Percentiles rank a stretch among this genome's conserved stretches.
phyloP scores from a whole-genome alignment of 1,284 basidiomycete genomes.

The Clitocybe nebularis region DNA sequence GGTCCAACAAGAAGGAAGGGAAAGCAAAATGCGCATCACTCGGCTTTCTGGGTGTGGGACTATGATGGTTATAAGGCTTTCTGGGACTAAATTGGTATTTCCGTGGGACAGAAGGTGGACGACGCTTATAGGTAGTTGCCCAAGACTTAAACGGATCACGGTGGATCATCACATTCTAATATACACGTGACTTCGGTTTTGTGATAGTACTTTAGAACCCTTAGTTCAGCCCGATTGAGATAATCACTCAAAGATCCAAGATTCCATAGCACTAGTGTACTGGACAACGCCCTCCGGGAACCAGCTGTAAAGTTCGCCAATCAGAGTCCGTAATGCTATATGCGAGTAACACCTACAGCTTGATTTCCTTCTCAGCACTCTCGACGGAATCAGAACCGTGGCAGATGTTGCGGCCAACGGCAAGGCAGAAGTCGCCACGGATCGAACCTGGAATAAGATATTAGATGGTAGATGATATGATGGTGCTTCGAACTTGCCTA shows the following conservation, averaged over 20 bases:
- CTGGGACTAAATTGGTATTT: too few species aligned
- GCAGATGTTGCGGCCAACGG: slow-evolving; percentile 91
- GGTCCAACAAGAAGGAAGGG: slow-evolving; percentile 20
- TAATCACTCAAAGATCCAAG: slow-evolving; percentile 83
- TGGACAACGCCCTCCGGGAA: slow-evolving; percentile 82
- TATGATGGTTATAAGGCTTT: too few species aligned
- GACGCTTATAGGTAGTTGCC: too few species aligned
- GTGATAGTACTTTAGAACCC: slow-evolving; percentile 8
- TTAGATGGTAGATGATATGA: too few species aligned
- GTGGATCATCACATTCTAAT: slow-evolving; percentile 14
- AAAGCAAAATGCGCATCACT: slow-evolving; percentile 16
- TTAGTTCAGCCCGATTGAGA: too few species aligned
- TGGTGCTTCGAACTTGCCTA: slow-evolving; percentile 56
- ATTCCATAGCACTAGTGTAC: slow-evolving; percentile 65
- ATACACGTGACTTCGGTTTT: slow-evolving; percentile 23
- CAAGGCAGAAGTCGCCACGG: slow-evolving; percentile 91
- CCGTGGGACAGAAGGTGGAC: too few species aligned
- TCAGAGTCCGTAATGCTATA: not conserved
- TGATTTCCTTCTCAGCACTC: slow-evolving; percentile 89
- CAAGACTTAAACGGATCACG: slow-evolving; percentile 1
- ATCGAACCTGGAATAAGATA: slow-evolving; percentile 64
- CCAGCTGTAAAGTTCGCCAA: slow-evolving; percentile 49
- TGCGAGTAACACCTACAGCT: slow-evolving; percentile 55
- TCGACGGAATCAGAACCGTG: slow-evolving; percentile 94
- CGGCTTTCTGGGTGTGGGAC: slow-evolving; percentile 7